Evolutionary conservation across 202 grass and related monocot species (phyloP).

Genomic region (Hordeum pubiflorum): DNA sequence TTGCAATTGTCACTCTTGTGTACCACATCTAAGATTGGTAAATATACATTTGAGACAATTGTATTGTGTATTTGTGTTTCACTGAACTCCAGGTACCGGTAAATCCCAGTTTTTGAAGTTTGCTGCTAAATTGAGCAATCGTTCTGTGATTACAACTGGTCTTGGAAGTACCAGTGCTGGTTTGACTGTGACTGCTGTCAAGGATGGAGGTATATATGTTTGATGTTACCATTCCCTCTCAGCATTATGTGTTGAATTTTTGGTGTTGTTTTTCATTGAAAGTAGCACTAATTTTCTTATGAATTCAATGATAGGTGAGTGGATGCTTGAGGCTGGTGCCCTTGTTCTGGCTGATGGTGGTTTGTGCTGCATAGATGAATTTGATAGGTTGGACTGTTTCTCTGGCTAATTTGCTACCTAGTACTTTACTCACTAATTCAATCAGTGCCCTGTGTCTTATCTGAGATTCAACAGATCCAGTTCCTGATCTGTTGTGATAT

Average conservation of each 20-base stretch:
- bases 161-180: slow-evolving; percentile 94
- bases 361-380: slow-evolving; percentile 98
- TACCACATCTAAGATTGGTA: neutral
- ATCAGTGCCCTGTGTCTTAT: neutral
- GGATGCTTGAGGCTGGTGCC: slow-evolving; percentile 94
- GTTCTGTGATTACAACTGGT: slow-evolving; percentile 87
- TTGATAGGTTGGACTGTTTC: slow-evolving; percentile 63
- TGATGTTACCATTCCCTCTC: slow-evolving; percentile 9
- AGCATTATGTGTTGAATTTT: slow-evolving; percentile 16
- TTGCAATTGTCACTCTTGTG: neutral
- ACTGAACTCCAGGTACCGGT: slow-evolving; percentile 64
- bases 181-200: slow-evolving; percentile 88
- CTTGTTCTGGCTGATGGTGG: slow-evolving; percentile 97
- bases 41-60: neutral
- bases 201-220: slow-evolving; percentile 76
- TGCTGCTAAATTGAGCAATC: slow-evolving; percentile 83
- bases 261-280: neutral
- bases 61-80: neutral
- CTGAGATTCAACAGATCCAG: neutral
- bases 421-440: neutral
- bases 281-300: neutral
- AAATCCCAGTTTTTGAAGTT: slow-evolving; percentile 98
- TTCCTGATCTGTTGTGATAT: neutral
- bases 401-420: neutral
- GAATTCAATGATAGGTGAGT: slow-evolving; percentile 56